Base-by-base conservation (phyloP, 2,329 filamentous ascomycete genomes). In the Epicoccum nigrum region DNA sequence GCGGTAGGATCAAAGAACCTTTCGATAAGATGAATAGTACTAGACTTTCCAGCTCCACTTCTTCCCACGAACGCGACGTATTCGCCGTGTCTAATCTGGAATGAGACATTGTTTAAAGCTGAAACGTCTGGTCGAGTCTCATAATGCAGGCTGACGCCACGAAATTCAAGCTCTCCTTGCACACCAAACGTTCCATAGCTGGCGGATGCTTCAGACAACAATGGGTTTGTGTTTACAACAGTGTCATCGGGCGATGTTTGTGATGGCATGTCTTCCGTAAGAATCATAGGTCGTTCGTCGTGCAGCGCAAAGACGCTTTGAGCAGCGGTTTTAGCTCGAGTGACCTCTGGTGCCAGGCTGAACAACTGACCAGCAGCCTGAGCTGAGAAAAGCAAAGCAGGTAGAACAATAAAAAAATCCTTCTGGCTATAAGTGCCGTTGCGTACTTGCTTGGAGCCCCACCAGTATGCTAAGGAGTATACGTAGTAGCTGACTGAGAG, bases 391-490 rank as follows among this genome's bases (percentile, higher is more conserved):
- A 79, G 67, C 9, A 79, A 63, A 4, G 76, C 76, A 21, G 76
- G 76, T 4, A 79, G 58, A 1, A 77, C 76, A 30, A 74, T 77
- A 63, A 79, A 79, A 60, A 78, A 79, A 11, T 77, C 63, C 31
- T 68, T 67, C 42, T 73, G 67, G 8, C 59, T 68, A 51, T 78
- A 78, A 13, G 67, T 68, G 15, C 76, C 76, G 30, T 73, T 71
- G 13, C 76, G 69, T 4, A 79, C 76, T 50, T 77, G 72, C 51
- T 71, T 73, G 2, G 76, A 60, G 60, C 77, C 74, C 63, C 77
- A 79, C 76, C 76, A 79, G 59, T 79, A 79, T 20, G 77, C 77
- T 25, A 79, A 58, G 25, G 77, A 77, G 51, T 79, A 79, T 1
- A 79, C 74, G 55, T 79, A 78, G 54, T 79, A 78, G 0, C 76